phyloP scores from a whole-genome alignment of 73 alveolate species.

The Diophrys sp. region DNA sequence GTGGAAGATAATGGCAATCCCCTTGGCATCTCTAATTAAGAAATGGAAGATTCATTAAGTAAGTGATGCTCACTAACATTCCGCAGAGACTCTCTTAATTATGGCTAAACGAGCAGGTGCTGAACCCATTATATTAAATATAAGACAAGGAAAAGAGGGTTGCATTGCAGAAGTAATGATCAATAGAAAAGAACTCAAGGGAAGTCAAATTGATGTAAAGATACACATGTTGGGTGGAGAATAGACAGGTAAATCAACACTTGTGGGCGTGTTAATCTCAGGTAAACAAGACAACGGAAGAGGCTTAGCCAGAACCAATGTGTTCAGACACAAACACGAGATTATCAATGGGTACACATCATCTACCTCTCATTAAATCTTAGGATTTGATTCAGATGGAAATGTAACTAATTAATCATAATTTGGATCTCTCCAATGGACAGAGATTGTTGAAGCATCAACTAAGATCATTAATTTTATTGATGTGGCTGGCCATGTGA shows the following conservation, averaged over 20 bases:
- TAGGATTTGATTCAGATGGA: conserved; percentile 95
- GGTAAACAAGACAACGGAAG: conserved; percentile 88
- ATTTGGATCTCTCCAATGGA: conserved; percentile 53
- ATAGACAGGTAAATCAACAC: conserved; percentile 74
- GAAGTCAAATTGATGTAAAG: conserved; percentile 78
- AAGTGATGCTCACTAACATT: background rate
- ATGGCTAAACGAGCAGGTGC: conserved; percentile 83
- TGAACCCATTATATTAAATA: conserved; percentile 57
- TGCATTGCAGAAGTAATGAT: conserved; percentile 87
- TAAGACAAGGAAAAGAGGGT: conserved; percentile 75
- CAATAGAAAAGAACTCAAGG: conserved; percentile 70
- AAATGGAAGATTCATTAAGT: conserved; percentile 83
- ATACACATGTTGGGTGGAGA: conserved; percentile 84
- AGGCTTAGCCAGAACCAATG: conserved; percentile 86
- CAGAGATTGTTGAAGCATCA: conserved; percentile 58
- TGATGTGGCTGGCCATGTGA: conserved; percentile 95
- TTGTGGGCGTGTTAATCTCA: conserved; percentile 79
- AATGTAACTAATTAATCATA: conserved; percentile 76
- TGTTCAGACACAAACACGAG: conserved; percentile 88
- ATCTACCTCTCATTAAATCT: conserved; percentile 79
- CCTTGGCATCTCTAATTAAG: conserved; percentile 81
- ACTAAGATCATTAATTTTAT: conserved; percentile 79
- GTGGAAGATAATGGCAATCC: conserved; percentile 96
- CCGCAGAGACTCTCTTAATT: conserved; percentile 61
- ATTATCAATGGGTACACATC: conserved; percentile 83